A percentile compares a stretch with the other conserved stretches of the same genome.
Evolutionary conservation across 257 asterid species (phyloP).

Genomic region (Lavandula angustifolia): DNA sequence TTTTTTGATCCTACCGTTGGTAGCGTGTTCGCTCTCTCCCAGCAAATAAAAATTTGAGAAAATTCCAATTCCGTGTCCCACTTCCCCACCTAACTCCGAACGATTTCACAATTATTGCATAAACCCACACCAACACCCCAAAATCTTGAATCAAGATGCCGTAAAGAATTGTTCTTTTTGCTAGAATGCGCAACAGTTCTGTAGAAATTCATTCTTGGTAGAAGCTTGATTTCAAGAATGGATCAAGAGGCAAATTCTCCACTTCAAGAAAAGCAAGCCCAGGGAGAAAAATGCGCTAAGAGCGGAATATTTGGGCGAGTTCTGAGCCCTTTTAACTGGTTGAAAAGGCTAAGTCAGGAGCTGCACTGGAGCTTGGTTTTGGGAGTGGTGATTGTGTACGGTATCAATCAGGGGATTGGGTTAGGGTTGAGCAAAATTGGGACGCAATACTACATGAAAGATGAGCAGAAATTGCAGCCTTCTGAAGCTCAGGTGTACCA

Average conservation of each 20-base stretch:
- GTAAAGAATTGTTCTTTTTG: background rate
- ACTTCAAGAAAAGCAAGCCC: slow-evolving; percentile 32
- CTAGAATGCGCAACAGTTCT: slow-evolving; percentile 4
- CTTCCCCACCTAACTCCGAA: slow-evolving; percentile 17
- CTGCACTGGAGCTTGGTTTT: slow-evolving; percentile 86
- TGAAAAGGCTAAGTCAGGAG: slow-evolving; percentile 60
- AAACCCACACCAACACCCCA: slow-evolving; percentile 28
- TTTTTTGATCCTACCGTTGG: background rate
- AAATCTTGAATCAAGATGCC: slow-evolving; percentile 24
- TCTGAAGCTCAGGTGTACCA: slow-evolving; percentile 84
- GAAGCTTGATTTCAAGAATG: slow-evolving; percentile 31
- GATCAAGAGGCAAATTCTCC: slow-evolving; percentile 43
- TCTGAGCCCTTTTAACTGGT: slow-evolving; percentile 49
- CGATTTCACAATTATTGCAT: background rate
- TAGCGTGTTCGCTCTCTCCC: too few species aligned
- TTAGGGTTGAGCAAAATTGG: slow-evolving; percentile 64
- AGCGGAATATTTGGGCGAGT: slow-evolving; percentile 33
- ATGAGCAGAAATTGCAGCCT: slow-evolving; percentile 88
- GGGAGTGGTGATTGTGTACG: slow-evolving; percentile 83
- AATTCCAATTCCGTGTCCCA: slow-evolving; percentile 16
- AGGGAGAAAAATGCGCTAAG: slow-evolving; percentile 27
- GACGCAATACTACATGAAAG: slow-evolving; percentile 88
- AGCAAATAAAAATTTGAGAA: background rate
- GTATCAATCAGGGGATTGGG: slow-evolving; percentile 81
- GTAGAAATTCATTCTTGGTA: too few species aligned